Evolutionary conservation across 495 filamentous ascomycete genomes (phyloP).

Genomic region (Thozetella sp.): DNA sequence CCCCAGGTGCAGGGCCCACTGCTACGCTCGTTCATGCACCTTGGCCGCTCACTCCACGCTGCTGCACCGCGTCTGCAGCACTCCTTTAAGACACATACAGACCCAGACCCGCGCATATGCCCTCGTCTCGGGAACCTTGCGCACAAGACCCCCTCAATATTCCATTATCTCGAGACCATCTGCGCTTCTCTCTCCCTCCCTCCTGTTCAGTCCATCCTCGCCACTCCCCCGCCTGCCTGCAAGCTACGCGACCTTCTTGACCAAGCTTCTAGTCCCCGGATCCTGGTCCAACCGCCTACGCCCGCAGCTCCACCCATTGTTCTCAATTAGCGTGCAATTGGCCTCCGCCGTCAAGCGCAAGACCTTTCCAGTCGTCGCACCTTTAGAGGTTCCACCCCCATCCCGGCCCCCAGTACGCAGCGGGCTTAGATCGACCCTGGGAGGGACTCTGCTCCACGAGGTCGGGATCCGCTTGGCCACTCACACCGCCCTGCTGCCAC

Average conservation of each 20-base stretch:
- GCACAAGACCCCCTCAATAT: constrained; percentile 26
- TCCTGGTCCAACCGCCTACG: background rate
- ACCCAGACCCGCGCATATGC: constrained; percentile 14
- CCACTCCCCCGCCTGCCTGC: constrained; percentile 5
- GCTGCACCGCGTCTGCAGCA: constrained; percentile 15
- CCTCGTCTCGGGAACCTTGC: background rate
- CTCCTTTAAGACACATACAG: constrained; percentile 22
- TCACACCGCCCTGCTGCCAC: constrained; percentile 13
- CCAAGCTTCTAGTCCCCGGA: constrained; percentile 3
- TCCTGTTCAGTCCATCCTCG: background rate
- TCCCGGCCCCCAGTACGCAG: constrained; percentile 8
- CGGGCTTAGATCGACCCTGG: constrained; percentile 3
- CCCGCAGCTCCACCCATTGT: constrained; percentile 18
- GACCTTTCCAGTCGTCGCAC: constrained; percentile 17
- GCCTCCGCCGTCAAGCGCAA: constrained; percentile 13
- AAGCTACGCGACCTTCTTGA: background rate
- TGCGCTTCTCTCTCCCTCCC: constrained; percentile 7
- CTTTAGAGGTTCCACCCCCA: constrained; percentile 16
- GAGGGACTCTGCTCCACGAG: constrained; percentile 1
- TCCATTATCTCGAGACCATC: background rate
- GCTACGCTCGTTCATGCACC: constrained; percentile 28
- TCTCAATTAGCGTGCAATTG: constrained; percentile 15
- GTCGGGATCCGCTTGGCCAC: constrained; percentile 8
- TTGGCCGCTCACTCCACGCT: constrained; percentile 23
- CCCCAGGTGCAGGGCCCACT: constrained; percentile 6